Evolutionary conservation across 305 asterid species (phyloP).

Genomic region (Lippia alba): DNA sequence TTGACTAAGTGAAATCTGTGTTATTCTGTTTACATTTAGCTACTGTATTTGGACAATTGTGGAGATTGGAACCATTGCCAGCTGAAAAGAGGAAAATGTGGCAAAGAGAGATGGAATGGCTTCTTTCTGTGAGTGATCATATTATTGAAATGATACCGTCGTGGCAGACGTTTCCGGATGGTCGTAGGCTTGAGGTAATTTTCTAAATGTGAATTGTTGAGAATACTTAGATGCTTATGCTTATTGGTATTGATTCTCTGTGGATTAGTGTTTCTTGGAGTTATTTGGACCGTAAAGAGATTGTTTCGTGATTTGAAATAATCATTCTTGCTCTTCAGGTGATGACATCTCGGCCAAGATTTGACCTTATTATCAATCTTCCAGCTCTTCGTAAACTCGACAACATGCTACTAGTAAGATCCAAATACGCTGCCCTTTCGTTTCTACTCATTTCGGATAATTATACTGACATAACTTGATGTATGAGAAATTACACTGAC

Average conservation of each 20-base stretch:
- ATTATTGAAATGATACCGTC: constrained; percentile 83
- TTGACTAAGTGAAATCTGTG: not conserved
- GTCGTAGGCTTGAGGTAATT: constrained; percentile 81
- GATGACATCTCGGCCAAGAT: constrained; percentile 79
- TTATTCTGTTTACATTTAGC: constrained; percentile 43
- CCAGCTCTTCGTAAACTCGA: constrained; percentile 97
- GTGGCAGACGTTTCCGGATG: constrained; percentile 89
- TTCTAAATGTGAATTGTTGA: not conserved
- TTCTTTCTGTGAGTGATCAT: constrained; percentile 78
- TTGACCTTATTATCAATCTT: constrained; percentile 81
- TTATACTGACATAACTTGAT: too few relatives aligned
- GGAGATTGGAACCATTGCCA: constrained; percentile 91
- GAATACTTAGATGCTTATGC: not conserved
- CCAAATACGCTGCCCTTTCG: not conserved
- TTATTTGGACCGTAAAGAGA: not conserved
- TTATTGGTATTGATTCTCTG: not conserved
- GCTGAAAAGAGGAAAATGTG: constrained; percentile 80
- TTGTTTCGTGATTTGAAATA: not conserved
- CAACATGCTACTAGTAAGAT: constrained; percentile 82
- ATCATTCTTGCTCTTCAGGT: constrained; percentile 48
- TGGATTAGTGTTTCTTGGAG: not conserved
- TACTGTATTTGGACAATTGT: constrained; percentile 90
- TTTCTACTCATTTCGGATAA: not conserved
- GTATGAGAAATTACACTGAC: too few relatives aligned
- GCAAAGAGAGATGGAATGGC: constrained; percentile 91